Evolutionary conservation across 306 rosid species (phyloP).

Genomic region (Ceratonia siliqua): DNA sequence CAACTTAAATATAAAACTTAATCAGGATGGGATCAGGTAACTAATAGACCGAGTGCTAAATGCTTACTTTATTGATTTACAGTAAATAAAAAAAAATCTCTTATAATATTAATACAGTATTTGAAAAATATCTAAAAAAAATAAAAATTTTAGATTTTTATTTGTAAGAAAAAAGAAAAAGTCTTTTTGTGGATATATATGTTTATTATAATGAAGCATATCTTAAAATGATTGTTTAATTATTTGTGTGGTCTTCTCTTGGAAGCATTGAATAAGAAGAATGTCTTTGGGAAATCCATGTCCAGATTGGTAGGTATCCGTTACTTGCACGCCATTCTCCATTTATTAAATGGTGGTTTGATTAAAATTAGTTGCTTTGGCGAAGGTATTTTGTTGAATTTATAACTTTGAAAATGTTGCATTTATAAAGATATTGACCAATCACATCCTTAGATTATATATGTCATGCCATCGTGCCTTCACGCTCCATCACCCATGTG

Average conservation of each 20-base stretch:
- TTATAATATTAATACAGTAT: no score
- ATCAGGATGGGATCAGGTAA: no score
- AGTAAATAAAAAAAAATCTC: no score
- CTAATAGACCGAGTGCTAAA: no score
- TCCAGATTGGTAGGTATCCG: neutral
- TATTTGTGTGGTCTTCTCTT: neutral
- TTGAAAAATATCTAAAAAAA: no score
- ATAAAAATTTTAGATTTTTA: no score
- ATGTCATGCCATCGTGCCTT: conserved; percentile 25
- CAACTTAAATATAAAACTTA: no score
- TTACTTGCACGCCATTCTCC: conserved; percentile 33
- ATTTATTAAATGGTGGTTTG: neutral
- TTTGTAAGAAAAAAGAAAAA: neutral
- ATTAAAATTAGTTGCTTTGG: conserved; percentile 14
- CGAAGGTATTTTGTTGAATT: conserved; percentile 26
- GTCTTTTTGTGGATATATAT: neutral
- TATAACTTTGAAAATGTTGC: conserved; percentile 31
- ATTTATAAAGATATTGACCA: conserved; percentile 27
- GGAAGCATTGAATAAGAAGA: conserved; percentile 22
- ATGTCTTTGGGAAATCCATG: conserved; percentile 19
- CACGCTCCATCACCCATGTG: conserved; percentile 46
- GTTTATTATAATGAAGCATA: neutral
- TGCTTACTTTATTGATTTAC: no score
- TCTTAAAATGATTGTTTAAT: neutral
- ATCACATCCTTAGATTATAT: conserved; percentile 23